Evolutionary conservation across 2,329 filamentous ascomycete genomes (phyloP), one percentile per base, ranked within the genome.

Genomic region (Trichoderma pleuroti): DNA sequence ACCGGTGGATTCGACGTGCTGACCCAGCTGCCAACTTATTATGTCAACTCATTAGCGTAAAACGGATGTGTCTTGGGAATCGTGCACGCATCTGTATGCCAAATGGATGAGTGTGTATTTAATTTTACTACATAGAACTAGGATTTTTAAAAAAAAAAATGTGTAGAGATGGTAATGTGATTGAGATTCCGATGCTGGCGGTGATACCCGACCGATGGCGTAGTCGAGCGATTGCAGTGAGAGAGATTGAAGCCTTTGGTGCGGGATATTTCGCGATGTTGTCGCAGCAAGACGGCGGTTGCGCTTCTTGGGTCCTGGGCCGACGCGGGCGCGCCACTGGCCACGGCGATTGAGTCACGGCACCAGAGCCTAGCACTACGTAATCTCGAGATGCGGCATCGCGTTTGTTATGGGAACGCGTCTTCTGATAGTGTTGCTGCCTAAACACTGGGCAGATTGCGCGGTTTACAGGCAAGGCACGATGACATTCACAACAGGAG

Each of bases 1-100:
- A 99, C 96, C 1, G 96, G 96, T 49, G 89, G 91, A 24, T 98
- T 98, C 81, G 94, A 98, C 82, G 91, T 99, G 56, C 84, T 98
- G 77, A 89, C 88, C 5, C 82, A 82, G 71, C 83, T 90, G 71
- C 87, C 87, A 24, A 86, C 85, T 70, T 83, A 83, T 76, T 85
- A 87, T 71, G 80, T 70, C 21, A 65, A 71, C 36, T 64, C 71
- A 24, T 61, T 71, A 21, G 64, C 65, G 12, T 72, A 68, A 39
- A 61, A 61, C 3, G 34, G 46, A 54, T 42, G 56, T 61, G 57
- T 49, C n/a, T 39, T 63, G 46, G 24, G 65, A 32, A 34, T 32
- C 39, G 39, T 24, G 67, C 21, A 18, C n/a, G 28, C 24, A 46
- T 36, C 26, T 14, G 26, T 14, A 39, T 30, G 21, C 39, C 2